A percentile compares a stretch with the other conserved stretches of the same genome.
These are phyloP conservation scores for Haplosporangium sp. DNA, from an alignment of 371 early-diverging fungal genomes.

Conservation along the genomic window DNA sequence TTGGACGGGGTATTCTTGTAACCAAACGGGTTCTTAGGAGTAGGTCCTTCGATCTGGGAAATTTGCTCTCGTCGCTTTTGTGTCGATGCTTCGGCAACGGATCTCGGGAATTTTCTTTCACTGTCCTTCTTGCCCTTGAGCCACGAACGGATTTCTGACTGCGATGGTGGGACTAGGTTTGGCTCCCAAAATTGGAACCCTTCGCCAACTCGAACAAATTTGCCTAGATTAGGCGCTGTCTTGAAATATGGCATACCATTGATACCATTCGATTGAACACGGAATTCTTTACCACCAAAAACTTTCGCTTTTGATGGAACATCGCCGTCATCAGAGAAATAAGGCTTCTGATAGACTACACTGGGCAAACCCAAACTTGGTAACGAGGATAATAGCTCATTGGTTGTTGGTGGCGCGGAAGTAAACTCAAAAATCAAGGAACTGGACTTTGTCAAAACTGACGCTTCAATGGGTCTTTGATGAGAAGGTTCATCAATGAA, in stretches of 20 bases:
- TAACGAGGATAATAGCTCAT: conserved; percentile 37
- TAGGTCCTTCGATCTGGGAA: conserved; percentile 69
- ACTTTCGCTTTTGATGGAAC: conserved; percentile 61
- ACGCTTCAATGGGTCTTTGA: not conserved
- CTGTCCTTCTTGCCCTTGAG: conserved; percentile 27
- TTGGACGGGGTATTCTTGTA: conserved; percentile 70
- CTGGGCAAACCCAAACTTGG: conserved; percentile 48
- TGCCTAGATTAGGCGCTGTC: not conserved
- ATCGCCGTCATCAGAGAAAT: conserved; percentile 70
- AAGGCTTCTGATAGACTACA: conserved; percentile 69
- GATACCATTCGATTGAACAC: conserved; percentile 51
- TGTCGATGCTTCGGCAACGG: conserved; percentile 28
- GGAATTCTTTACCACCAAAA: conserved; percentile 69
- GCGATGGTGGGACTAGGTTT: conserved; percentile 16
- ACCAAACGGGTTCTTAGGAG: conserved; percentile 66
- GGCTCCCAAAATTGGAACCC: conserved; percentile 48
- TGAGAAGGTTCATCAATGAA: not conserved
- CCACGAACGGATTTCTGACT: conserved; percentile 18
- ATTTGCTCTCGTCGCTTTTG: conserved; percentile 33
- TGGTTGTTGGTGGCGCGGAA: conserved; percentile 24
- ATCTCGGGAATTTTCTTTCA: conserved; percentile 12
- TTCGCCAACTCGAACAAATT: not conserved
- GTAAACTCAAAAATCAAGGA: conserved; percentile 11
- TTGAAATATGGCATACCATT: conserved; percentile 30
- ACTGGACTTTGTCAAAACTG: not conserved